Evolutionary conservation across 805 yeast species (phyloP), one percentile per base, ranked within the genome.

Genomic region (Grigorovia jiainica): DNA sequence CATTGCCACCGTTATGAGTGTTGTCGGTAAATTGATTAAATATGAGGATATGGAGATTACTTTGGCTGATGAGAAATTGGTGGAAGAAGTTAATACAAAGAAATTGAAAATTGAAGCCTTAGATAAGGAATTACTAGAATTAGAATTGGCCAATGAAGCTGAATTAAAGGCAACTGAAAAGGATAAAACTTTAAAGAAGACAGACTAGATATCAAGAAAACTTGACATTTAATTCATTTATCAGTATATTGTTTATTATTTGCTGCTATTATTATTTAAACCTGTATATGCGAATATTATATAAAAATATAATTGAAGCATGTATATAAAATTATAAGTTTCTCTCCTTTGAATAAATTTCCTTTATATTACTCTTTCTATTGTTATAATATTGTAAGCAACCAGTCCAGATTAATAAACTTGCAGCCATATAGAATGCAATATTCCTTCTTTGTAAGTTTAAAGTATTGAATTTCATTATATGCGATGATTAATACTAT

Each of bases 11-110:
- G 75, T 76, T 37, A 63, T 72, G 48, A 68, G 71, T 31, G 68
- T 78, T 41, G 66, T 78, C 37, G 66, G 65, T 45, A 73, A 76
- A 56, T 61, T 78, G 57, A 74, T 76, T 33, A 64, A 70, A 48
- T 68, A 69, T 51, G 59, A 75, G 63, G 66, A 58, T 36, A 27
- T 27, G 31, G 31, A 27, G 15, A 27, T 15, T 27, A 13, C 31
- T 10, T 40, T 62, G 41, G 53, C 61, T 19, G 48, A 46, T 23
- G 49, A 49, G 30, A 34, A 15, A 31, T 40, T 42, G 24, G 41
- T 36, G 30, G 27, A 50, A 23, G 32, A 11, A 31, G 35, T 42
- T 24, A 39, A 40, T 24, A 30, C 19, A n/a, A 37, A 44, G 20
- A 46, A 40, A 15, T 41, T 31, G 4, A 47, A 45, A 18, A 42